Evolutionary conservation across 345 rosid genomes (phyloP).

Genomic region (Noccaea caerulescens): DNA sequence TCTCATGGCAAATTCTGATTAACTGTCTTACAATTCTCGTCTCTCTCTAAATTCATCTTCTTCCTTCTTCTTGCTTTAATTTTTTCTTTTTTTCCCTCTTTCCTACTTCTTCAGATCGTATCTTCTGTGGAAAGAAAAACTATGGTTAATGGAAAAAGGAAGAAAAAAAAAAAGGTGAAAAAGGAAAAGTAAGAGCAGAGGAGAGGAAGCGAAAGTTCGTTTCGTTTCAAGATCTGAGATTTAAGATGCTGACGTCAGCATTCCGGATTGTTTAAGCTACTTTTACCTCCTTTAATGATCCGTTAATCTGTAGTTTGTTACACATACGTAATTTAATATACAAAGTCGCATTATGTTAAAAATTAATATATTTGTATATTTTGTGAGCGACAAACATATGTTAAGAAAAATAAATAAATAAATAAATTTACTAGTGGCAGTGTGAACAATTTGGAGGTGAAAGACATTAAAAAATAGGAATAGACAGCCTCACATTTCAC

Average conservation of each 20-base stretch:
- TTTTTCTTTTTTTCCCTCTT: not conserved
- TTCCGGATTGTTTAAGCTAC: constrained; percentile 30
- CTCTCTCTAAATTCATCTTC: constrained; percentile 60
- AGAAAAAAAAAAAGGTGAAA: not conserved
- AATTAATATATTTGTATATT: no score
- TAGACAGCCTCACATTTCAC: constrained; percentile 34
- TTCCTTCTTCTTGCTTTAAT: no score
- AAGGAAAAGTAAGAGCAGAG: constrained; percentile 28
- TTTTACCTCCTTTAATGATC: not conserved
- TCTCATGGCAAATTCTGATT: constrained; percentile 65
- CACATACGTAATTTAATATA: not conserved
- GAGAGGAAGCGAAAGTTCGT: constrained; percentile 55
- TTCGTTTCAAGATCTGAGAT: constrained; percentile 73
- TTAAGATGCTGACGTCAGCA: constrained; percentile 53
- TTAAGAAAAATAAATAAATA: not conserved
- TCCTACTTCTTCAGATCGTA: constrained; percentile 26
- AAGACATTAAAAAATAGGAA: constrained; percentile 10
- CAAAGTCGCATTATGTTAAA: not conserved
- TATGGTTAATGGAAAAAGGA: not conserved
- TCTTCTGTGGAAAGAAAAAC: constrained; percentile 28
- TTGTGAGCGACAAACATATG: constrained; percentile 15
- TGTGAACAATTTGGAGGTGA: constrained; percentile 31
- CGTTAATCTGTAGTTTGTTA: not conserved
- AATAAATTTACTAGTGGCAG: not conserved
- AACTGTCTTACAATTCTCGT: constrained; percentile 43